phyloP scores from a whole-genome alignment of 352 stramenopile species.

The Albugo candida region DNA sequence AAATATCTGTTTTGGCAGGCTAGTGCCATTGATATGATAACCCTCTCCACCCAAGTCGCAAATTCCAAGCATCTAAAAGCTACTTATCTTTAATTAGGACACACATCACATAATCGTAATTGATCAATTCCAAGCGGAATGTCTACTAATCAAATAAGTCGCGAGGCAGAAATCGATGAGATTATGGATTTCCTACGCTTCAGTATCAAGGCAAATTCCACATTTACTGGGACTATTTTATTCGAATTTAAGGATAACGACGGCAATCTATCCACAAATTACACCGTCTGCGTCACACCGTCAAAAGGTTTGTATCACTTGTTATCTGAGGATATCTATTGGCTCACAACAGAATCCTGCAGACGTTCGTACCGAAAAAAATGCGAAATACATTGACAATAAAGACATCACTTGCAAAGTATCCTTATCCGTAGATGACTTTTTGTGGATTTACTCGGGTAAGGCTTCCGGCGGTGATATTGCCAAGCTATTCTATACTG shows the following conservation, averaged over 20 bases:
- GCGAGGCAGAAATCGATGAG: conserved; percentile 65
- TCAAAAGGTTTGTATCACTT: conserved; percentile 12
- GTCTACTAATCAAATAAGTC: neutral
- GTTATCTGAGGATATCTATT: neutral
- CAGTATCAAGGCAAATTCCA: conserved; percentile 50
- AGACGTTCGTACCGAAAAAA: neutral
- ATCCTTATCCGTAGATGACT: conserved; percentile 71
- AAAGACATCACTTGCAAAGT: conserved; percentile 28
- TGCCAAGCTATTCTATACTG: conserved; percentile 62
- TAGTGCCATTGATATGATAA: too few relatives aligned
- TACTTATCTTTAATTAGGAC: too few relatives aligned
- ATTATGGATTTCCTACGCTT: conserved; percentile 77
- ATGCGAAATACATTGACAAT: neutral
- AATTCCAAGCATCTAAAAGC: too few relatives aligned
- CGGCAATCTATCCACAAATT: conserved; percentile 25
- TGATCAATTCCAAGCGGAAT: too few relatives aligned
- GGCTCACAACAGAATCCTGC: neutral
- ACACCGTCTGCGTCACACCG: conserved; percentile 41
- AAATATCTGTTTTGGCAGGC: too few relatives aligned
- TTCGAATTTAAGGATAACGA: conserved; percentile 59
- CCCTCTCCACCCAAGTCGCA: too few relatives aligned
- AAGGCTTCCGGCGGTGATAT: conserved; percentile 61
- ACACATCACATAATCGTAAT: too few relatives aligned
- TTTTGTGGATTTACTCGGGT: conserved; percentile 72
- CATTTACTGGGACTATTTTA: conserved; percentile 58